Conservation (phyloP, 139 green algal genomes). For the Micromonas pusilla region DNA sequence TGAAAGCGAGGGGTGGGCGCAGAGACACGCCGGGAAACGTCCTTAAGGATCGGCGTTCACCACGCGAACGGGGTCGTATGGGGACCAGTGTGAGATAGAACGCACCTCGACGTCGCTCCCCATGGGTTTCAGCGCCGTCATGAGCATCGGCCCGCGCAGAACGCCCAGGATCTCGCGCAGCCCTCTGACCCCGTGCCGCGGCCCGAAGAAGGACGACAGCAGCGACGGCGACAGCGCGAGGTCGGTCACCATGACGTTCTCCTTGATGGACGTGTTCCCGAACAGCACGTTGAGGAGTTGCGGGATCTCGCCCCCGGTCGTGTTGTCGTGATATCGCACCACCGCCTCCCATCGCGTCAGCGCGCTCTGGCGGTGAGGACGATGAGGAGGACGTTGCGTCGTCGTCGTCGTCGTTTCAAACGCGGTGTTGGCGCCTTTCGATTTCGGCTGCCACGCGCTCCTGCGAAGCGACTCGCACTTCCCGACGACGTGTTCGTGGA, state of each 20-base stretch:
- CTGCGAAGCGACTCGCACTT: conserved; percentile 12
- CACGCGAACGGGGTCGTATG: too few species aligned
- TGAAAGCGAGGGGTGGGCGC: too few species aligned
- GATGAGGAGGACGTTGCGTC: too few species aligned
- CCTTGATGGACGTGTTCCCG: conserved; percentile 35
- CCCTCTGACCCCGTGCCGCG: conserved; percentile 27
- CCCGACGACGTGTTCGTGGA: conserved; percentile 29
- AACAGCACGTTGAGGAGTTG: conserved; percentile 40
- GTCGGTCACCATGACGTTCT: conserved; percentile 30
- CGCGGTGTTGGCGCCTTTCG: neutral
- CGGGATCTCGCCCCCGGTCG: conserved; percentile 26
- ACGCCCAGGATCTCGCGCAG: conserved; percentile 29
- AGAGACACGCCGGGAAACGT: too few species aligned
- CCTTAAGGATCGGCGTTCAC: too few species aligned
- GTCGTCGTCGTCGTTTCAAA: neutral
- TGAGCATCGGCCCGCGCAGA: conserved; percentile 21
- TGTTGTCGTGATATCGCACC: conserved; percentile 33
- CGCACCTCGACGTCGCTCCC: conserved; percentile 5
- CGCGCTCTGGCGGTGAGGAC: too few species aligned
- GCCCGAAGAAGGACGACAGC: conserved; percentile 12
- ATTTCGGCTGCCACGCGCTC: neutral
- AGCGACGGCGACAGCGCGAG: conserved; percentile 18
- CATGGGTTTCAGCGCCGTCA: conserved; percentile 41
- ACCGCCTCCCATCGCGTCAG: neutral
- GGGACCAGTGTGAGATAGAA: too few species aligned